Conservation (phyloP, 805 yeast species). For the Metschnikowia baotianmanensis region DNA sequence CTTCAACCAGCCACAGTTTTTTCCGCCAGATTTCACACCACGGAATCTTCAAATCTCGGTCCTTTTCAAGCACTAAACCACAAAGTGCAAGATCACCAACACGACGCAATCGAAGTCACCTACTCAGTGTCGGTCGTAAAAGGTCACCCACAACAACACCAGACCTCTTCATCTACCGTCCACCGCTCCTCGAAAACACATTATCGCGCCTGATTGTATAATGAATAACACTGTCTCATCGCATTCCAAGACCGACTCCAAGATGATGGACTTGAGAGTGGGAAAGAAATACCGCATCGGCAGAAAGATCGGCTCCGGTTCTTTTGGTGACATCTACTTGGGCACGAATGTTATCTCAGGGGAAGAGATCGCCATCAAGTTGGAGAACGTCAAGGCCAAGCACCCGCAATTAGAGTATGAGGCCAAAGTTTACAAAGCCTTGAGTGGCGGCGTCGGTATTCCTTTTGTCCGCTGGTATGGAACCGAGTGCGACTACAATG, state of each 20-base stretch:
- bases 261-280: slow-evolving; percentile 65
- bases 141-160: too few species aligned
- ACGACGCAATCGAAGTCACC: too few species aligned
- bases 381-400: slow-evolving; percentile 84
- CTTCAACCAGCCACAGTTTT: too few species aligned
- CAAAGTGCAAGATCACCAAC: too few species aligned
- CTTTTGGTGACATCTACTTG: slow-evolving; percentile 94
- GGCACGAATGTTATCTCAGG: slow-evolving; percentile 93
- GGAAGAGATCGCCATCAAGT: slow-evolving; percentile 95
- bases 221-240: slow-evolving; percentile 19
- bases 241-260: slow-evolving; percentile 17
- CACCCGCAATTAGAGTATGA: slow-evolving; percentile 98
- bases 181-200: background rate
- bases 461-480: slow-evolving; percentile 98
- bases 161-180: too few species aligned
- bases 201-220: slow-evolving; percentile 1
- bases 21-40: too few species aligned
- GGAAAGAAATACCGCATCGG: slow-evolving; percentile 95
- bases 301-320: slow-evolving; percentile 94
- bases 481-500: slow-evolving; percentile 92
- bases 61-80: too few species aligned
- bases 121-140: too few species aligned
- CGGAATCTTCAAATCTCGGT: too few species aligned
- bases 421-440: slow-evolving; percentile 90
- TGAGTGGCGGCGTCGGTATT: slow-evolving; percentile 95